Percentiles rank a stretch among this genome's conserved stretches.
Conservation (phyloP, 176 grass and related monocot genomes). For the Cocos nucifera region DNA sequence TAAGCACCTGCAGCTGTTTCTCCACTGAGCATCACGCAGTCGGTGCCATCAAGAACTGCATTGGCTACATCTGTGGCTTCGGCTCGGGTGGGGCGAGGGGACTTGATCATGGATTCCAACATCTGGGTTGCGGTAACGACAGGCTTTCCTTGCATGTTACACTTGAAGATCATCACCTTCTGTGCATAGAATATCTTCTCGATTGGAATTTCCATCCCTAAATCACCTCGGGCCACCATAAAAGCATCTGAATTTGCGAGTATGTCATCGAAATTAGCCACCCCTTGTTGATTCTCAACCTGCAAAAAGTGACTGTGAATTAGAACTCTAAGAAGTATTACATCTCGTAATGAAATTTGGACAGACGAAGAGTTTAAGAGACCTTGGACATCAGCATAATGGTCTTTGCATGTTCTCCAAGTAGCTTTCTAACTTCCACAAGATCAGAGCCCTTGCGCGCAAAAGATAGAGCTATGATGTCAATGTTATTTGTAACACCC, state of each 20-base stretch:
- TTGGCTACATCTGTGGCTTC: slow-evolving; percentile 17
- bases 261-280: slow-evolving; percentile 9
- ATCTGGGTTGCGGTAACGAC: slow-evolving; percentile 18
- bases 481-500: slow-evolving; percentile 19
- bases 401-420: slow-evolving; percentile 9
- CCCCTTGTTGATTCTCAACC: slow-evolving; percentile 20
- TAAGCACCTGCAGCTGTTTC: slow-evolving; percentile 12
- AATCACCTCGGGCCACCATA: slow-evolving; percentile 21
- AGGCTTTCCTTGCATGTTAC: slow-evolving; percentile 12
- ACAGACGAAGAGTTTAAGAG: not conserved
- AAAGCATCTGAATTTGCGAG: slow-evolving; percentile 8
- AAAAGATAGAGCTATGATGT: slow-evolving; percentile 12
- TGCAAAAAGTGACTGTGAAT: not conserved
- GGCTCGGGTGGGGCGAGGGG: slow-evolving; percentile 16
- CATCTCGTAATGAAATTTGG: too few species aligned
- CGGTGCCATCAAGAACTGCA: slow-evolving; percentile 17
- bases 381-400: slow-evolving; percentile 21
- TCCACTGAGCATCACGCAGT: slow-evolving; percentile 18
- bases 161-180: slow-evolving; percentile 12
- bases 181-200: slow-evolving; percentile 12
- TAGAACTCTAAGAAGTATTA: too few species aligned
- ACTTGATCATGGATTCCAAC: slow-evolving; percentile 18
- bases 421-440: slow-evolving; percentile 2
- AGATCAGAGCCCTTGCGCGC: slow-evolving; percentile 17
- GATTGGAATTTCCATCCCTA: slow-evolving; percentile 14